phyloP scores from a whole-genome alignment of 2,329 filamentous ascomycete genomes.

The Diaporthe sp. region DNA sequence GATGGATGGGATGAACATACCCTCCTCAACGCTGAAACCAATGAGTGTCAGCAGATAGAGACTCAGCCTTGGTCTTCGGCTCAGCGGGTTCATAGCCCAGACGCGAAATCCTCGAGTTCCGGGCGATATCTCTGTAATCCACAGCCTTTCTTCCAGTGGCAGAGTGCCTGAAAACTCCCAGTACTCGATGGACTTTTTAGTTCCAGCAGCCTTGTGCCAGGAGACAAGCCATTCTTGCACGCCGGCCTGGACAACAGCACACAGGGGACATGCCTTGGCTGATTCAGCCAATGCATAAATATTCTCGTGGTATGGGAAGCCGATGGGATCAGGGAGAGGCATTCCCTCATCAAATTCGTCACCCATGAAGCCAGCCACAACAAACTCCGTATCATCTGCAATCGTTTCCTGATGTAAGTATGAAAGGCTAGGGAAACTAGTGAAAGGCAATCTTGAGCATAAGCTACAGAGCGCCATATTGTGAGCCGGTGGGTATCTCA shows the following conservation, averaged over 20 bases:
- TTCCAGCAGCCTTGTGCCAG: background rate
- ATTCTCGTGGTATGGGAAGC: background rate
- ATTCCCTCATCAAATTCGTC: too few relatives aligned
- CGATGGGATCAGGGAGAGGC: background rate
- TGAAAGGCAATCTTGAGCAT: background rate
- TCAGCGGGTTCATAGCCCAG: background rate
- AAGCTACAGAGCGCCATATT: background rate
- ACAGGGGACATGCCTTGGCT: background rate
- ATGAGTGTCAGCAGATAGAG: background rate
- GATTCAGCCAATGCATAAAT: background rate
- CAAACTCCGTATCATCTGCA: background rate
- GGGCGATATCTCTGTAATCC: background rate
- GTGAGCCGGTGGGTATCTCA: background rate
- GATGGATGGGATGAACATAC: background rate
- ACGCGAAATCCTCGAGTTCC: background rate
- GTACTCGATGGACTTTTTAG: background rate
- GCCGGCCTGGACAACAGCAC: background rate
- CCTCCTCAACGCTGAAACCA: background rate
- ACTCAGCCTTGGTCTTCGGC: rapidly evolving
- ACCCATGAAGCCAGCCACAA: too few relatives aligned
- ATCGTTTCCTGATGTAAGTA: rapidly evolving
- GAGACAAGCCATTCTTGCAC: background rate
- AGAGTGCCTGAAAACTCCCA: background rate
- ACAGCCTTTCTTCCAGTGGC: background rate
- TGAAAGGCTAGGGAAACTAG: background rate